Conservation (phyloP, 139 green algal species). For the Coccomyxa sp. region DNA sequence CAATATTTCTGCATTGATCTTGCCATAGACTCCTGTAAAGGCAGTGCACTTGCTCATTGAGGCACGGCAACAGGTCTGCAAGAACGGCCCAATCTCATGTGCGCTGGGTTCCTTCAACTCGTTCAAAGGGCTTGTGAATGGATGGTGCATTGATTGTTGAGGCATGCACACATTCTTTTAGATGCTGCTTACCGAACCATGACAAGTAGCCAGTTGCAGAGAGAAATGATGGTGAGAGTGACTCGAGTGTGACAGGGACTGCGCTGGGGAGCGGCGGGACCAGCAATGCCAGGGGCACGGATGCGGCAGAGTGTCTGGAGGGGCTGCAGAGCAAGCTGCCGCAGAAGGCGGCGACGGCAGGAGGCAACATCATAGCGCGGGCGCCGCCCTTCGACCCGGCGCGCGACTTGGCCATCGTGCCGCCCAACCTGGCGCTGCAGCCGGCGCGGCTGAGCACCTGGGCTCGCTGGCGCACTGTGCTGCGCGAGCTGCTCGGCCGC, state of each 20-base stretch:
- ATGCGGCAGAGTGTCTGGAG: neutral
- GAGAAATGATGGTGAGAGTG: too few species aligned
- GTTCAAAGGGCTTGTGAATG: too few species aligned
- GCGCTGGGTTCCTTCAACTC: too few species aligned
- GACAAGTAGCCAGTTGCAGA: too few species aligned
- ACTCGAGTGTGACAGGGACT: neutral
- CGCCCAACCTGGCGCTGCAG: conserved; percentile 7
- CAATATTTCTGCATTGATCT: too few species aligned
- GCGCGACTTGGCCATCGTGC: neutral
- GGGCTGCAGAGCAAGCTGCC: neutral
- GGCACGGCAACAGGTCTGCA: too few species aligned
- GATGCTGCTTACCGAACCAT: too few species aligned
- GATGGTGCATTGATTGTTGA: too few species aligned
- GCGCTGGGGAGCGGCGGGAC: neutral
- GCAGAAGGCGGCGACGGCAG: neutral
- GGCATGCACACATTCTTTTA: too few species aligned
- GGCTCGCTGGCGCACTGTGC: conserved; percentile 18
- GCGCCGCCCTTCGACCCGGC: neutral
- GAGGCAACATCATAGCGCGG: neutral
- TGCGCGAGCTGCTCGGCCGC: conserved; percentile 28
- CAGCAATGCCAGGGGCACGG: neutral
- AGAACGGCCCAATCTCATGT: too few species aligned
- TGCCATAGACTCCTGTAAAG: too few species aligned
- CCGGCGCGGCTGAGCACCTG: neutral
- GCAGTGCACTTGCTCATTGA: too few species aligned